A percentile compares a stretch with the other conserved stretches of the same genome.
phyloP scores from a whole-genome alignment of 2,329 filamentous ascomycete genomes.

The Thielaviopsis euricoi region DNA sequence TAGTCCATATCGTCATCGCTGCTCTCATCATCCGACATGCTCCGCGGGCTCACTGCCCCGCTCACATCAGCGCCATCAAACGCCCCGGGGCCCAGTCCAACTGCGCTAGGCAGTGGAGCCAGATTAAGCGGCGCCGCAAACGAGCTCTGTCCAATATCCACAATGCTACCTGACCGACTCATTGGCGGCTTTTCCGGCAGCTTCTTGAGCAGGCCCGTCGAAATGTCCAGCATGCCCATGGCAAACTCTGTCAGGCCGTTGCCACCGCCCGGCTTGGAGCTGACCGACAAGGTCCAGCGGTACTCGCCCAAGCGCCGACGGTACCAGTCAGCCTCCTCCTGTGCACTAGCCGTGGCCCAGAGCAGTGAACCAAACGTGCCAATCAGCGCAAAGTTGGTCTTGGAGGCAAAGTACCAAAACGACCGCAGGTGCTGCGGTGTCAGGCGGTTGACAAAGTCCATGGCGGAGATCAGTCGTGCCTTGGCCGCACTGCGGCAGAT shows the following conservation, averaged over 20 bases:
- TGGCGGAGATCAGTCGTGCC: slow-evolving; percentile 81
- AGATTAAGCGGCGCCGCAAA: not conserved
- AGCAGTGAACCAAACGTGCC: slow-evolving; percentile 84
- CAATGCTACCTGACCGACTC: slow-evolving; percentile 34
- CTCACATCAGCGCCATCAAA: slow-evolving; percentile 28
- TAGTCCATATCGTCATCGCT: slow-evolving; percentile 42
- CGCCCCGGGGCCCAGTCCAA: slow-evolving; percentile 18
- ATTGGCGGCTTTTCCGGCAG: slow-evolving; percentile 56
- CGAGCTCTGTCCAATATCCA: slow-evolving; percentile 25
- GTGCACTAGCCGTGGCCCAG: slow-evolving; percentile 73
- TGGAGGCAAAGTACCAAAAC: slow-evolving; percentile 84
- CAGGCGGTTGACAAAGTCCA: slow-evolving; percentile 93
- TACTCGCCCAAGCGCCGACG: slow-evolving; percentile 73
- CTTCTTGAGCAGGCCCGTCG: slow-evolving; percentile 49
- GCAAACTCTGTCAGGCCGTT: slow-evolving; percentile 49
- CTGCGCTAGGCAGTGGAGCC: slow-evolving; percentile 13
- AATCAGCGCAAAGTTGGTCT: slow-evolving; percentile 86
- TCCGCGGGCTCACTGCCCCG: slow-evolving; percentile 34
- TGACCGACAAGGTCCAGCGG: slow-evolving; percentile 82
- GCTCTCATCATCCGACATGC: slow-evolving; percentile 30
- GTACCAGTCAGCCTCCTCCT: slow-evolving; percentile 89
- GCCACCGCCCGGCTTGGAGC: slow-evolving; percentile 50
- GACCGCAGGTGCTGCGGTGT: slow-evolving; percentile 72
- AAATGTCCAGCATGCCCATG: slow-evolving; percentile 63
- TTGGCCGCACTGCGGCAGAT: slow-evolving; percentile 91